phyloP scores from a whole-genome alignment of 2,329 filamentous ascomycete genomes.

The Trichoderma asperellum region DNA sequence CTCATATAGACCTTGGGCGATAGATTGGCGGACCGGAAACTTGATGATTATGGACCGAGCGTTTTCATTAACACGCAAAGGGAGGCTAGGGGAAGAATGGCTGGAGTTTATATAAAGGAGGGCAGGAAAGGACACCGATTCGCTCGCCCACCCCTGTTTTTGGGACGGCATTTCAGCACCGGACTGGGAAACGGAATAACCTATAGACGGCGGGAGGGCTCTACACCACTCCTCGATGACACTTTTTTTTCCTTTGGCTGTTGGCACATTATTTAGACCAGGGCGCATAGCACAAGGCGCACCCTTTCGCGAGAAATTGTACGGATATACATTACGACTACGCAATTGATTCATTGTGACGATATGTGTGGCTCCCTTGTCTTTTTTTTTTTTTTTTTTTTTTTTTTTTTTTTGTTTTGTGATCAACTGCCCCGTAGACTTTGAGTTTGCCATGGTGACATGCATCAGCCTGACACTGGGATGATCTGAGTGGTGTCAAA shows the following conservation, averaged over 20 bases:
- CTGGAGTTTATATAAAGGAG: slow-evolving; percentile 25
- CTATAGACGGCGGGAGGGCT: slow-evolving; percentile 25
- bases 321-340: slow-evolving; percentile 21
- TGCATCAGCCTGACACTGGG: background rate
- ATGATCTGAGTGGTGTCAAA: background rate
- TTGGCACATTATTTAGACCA: slow-evolving; percentile 25
- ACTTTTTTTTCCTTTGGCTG: slow-evolving; percentile 22
- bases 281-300: slow-evolving; percentile 17
- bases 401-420: background rate
- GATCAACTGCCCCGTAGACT: background rate
- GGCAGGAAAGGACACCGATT: slow-evolving; percentile 10
- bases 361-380: background rate
- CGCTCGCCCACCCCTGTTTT: slow-evolving; percentile 17
- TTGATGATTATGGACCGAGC: slow-evolving; percentile 28
- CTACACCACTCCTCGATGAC: slow-evolving; percentile 23
- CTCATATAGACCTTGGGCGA: slow-evolving; percentile 27
- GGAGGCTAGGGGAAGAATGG: slow-evolving; percentile 16
- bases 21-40: slow-evolving; percentile 29
- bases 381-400: background rate
- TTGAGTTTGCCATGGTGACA: background rate
- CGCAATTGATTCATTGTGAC: background rate
- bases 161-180: slow-evolving; percentile 9
- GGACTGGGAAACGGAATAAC: slow-evolving; percentile 18
- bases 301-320: slow-evolving; percentile 23
- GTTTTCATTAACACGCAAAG: slow-evolving; percentile 22